A percentile compares a stretch with the other conserved stretches of the same genome.
These are phyloP conservation scores for Camellia sinensis DNA, from an alignment of 148 eudicot species.

Conservation along the genomic window DNA sequence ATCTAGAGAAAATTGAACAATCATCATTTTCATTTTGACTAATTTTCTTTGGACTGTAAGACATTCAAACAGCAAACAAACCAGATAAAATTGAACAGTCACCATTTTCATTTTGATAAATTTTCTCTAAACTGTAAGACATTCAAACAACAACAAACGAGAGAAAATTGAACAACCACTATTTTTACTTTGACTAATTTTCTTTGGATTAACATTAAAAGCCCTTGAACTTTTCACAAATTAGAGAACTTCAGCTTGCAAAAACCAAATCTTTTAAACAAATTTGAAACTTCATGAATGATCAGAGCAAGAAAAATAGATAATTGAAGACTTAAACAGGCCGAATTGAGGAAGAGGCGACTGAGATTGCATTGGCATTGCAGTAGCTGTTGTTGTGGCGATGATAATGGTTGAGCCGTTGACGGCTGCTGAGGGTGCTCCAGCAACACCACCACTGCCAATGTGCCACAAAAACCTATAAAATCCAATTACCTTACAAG, in stretches of 20 bases:
- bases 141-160: no score
- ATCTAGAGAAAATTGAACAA: no score
- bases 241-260: background rate
- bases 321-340: slow-evolving; percentile 39
- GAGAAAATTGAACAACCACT: no score
- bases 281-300: background rate
- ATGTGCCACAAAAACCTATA: slow-evolving; percentile 24
- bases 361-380: slow-evolving; percentile 35
- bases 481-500: slow-evolving; percentile 76
- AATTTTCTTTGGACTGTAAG: no score
- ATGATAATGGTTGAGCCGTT: slow-evolving; percentile 12
- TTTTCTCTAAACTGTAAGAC: no score
- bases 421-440: slow-evolving; percentile 28
- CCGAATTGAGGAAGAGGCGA: slow-evolving; percentile 40
- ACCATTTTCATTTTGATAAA: no score
- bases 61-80: no score
- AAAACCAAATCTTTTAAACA: background rate
- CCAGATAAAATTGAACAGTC: no score
- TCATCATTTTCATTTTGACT: no score
- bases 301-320: background rate
- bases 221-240: background rate
- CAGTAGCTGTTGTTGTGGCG: slow-evolving; percentile 14
- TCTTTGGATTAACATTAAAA: background rate
- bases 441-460: slow-evolving; percentile 22
- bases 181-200: no score